phyloP scores from a whole-genome alignment of 1,284 basidiomycete genomes.

The Naganishia sp. region DNA sequence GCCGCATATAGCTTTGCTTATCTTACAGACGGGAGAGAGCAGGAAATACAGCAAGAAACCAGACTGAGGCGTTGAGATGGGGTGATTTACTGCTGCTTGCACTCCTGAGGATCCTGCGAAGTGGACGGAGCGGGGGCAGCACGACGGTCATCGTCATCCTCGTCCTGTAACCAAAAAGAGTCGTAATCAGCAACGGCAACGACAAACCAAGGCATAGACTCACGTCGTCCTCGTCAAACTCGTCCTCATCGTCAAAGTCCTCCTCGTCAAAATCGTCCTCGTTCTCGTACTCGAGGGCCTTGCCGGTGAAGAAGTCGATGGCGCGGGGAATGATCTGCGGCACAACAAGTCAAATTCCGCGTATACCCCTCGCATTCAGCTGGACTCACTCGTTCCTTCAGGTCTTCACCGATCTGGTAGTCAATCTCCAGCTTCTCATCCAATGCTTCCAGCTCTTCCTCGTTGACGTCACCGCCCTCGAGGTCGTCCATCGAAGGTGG shows the following conservation, averaged over 20 bases:
- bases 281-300: slow-evolving; percentile 86
- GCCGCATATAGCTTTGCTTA: too few species aligned
- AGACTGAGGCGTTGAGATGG: too few species aligned
- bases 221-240: slow-evolving; percentile 32
- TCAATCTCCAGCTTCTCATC: slow-evolving; percentile 93
- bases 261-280: slow-evolving; percentile 46
- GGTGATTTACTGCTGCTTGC: slow-evolving; percentile 71
- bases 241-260: slow-evolving; percentile 58
- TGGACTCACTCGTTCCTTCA: slow-evolving; percentile 81
- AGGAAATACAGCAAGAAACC: too few species aligned
- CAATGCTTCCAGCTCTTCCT: slow-evolving; percentile 84
- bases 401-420: slow-evolving; percentile 97
- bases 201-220: background rate
- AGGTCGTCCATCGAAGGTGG: slow-evolving; percentile 70
- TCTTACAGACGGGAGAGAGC: too few species aligned
- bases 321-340: slow-evolving; percentile 86
- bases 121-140: slow-evolving; percentile 33
- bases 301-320: slow-evolving; percentile 94
- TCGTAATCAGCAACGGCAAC: background rate
- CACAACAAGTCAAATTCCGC: background rate
- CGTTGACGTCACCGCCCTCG: slow-evolving; percentile 74
- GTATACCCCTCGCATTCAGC: background rate
- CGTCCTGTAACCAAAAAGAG: slow-evolving; percentile 33
- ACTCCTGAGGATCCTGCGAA: slow-evolving; percentile 68
- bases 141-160: slow-evolving; percentile 48